A percentile compares a stretch with the other conserved stretches of the same genome.
phyloP scores from a whole-genome alignment of 2,329 filamentous ascomycete species.

The Cladosporium sp. region DNA sequence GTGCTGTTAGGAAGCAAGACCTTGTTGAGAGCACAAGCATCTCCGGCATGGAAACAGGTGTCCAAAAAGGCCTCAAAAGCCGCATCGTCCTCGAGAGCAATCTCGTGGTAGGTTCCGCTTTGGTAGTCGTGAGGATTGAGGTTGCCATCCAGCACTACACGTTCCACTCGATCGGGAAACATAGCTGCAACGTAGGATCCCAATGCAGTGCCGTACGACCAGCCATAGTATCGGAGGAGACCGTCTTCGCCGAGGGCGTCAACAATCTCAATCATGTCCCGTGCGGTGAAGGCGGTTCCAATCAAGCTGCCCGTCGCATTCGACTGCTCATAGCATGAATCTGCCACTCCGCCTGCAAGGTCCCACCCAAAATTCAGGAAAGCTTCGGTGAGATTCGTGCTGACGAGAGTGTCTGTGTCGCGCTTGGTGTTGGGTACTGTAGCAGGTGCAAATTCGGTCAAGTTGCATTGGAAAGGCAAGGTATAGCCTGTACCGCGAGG shows the following conservation, averaged over 20 bases:
- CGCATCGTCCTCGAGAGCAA: neutral
- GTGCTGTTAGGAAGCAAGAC: too few relatives aligned
- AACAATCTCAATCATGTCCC: slow-evolving; percentile 44
- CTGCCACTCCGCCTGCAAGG: slow-evolving; percentile 8
- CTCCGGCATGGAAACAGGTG: neutral
- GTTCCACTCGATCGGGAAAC: slow-evolving; percentile 33
- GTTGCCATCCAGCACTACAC: slow-evolving; percentile 42
- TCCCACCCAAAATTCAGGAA: slow-evolving; percentile 2
- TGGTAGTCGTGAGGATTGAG: slow-evolving; percentile 41
- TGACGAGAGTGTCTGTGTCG: neutral
- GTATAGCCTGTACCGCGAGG: slow-evolving; percentile 17
- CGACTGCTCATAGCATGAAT: slow-evolving; percentile 8
- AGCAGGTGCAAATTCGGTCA: neutral
- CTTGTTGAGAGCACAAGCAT: too few relatives aligned
- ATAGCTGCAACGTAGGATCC: slow-evolving; percentile 36
- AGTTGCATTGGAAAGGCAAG: slow-evolving; percentile 18
- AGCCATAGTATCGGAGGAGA: slow-evolving; percentile 31
- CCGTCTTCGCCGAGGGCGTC: slow-evolving; percentile 43
- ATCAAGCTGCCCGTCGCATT: slow-evolving; percentile 34
- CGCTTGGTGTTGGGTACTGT: neutral
- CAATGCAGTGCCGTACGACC: slow-evolving; percentile 44
- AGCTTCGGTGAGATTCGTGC: neutral
- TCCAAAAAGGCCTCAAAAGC: neutral
- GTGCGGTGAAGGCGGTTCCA: slow-evolving; percentile 42
- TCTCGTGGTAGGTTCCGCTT: neutral